These are phyloP conservation scores for Miamiensis avidus DNA, from an alignment of 169 alveolate genomes.

Conservation along the genomic window DNA sequence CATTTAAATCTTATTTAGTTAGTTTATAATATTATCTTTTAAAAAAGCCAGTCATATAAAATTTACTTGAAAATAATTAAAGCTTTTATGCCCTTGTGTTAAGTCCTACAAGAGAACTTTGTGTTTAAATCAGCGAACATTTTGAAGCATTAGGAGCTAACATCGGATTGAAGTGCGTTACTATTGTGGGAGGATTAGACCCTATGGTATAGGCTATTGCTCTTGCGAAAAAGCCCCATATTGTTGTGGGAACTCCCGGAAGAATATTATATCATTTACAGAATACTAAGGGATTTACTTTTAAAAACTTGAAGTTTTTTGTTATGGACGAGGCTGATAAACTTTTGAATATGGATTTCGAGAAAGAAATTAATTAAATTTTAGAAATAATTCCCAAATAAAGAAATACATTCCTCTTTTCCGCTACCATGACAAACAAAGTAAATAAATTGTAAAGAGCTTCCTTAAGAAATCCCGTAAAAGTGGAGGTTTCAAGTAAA, in stretches of 20 bases:
- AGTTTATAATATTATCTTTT: slow-evolving; percentile 87
- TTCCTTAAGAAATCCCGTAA: slow-evolving; percentile 95
- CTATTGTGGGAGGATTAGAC: slow-evolving; percentile 98
- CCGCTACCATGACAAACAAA: slow-evolving; percentile 99
- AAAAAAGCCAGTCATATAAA: slow-evolving; percentile 93
- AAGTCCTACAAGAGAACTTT: slow-evolving; percentile 99
- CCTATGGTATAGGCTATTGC: slow-evolving; percentile 94
- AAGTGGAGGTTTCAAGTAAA: slow-evolving; percentile 81
- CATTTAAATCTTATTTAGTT: not conserved
- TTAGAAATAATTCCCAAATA: slow-evolving; percentile 91
- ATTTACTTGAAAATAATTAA: slow-evolving; percentile 86
- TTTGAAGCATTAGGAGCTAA: slow-evolving; percentile 94
- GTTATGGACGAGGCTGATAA: slow-evolving; percentile 98
- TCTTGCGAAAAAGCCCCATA: slow-evolving; percentile 96
- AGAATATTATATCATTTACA: slow-evolving; percentile 98
- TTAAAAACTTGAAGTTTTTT: slow-evolving; percentile 88
- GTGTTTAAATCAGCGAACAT: slow-evolving; percentile 96
- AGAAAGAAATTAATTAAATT: slow-evolving; percentile 95
- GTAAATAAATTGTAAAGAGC: slow-evolving; percentile 96
- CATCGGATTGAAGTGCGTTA: slow-evolving; percentile 91
- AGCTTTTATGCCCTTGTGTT: slow-evolving; percentile 90
- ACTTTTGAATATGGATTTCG: slow-evolving; percentile 96
- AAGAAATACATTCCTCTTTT: slow-evolving; percentile 95
- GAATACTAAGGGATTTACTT: slow-evolving; percentile 97
- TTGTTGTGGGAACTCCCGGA: slow-evolving; percentile 99